These are phyloP conservation scores for Rhinocladiella similis DNA, from an alignment of 2,329 filamentous ascomycete genomes.

Conservation along the genomic window DNA sequence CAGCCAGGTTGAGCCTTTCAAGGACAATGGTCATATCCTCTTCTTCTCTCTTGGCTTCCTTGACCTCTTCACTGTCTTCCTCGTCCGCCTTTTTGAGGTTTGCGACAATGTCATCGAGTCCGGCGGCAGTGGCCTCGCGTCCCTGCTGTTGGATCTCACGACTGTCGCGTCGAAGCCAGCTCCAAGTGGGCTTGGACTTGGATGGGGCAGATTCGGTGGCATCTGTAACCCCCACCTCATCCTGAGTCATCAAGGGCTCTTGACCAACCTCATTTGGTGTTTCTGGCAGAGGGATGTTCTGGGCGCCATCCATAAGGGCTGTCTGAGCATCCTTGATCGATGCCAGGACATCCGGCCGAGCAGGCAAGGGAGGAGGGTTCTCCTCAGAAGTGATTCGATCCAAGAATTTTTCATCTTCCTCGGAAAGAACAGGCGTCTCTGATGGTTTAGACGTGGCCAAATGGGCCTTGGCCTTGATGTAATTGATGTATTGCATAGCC, in stretches of 20 bases:
- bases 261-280: conserved; percentile 44
- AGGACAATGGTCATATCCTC: conserved; percentile 77
- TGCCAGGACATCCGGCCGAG: conserved; percentile 25
- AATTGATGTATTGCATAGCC: conserved; percentile 45
- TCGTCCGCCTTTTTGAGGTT: conserved; percentile 31
- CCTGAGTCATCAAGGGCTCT: conserved; percentile 32
- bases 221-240: conserved; percentile 19
- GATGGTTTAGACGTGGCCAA: conserved; percentile 34
- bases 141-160: conserved; percentile 37
- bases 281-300: conserved; percentile 50
- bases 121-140: conserved; percentile 28
- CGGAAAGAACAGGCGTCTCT: conserved; percentile 52
- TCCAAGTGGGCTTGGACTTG: conserved; percentile 35
- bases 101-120: conserved; percentile 33
- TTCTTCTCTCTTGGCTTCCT: conserved; percentile 59
- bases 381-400: conserved; percentile 49
- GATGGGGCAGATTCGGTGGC: conserved; percentile 28
- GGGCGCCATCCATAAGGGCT: conserved; percentile 46
- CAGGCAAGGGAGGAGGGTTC: conserved; percentile 45
- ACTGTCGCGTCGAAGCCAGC: conserved; percentile 41
- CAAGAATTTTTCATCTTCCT: conserved; percentile 62
- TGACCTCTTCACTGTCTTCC: conserved; percentile 37
- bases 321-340: conserved; percentile 45
- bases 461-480: conserved; percentile 41
- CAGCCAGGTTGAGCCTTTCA: conserved; percentile 78